phyloP scores from a whole-genome alignment of 495 filamentous ascomycete genomes.

The Hypoxylon fragiforme region DNA sequence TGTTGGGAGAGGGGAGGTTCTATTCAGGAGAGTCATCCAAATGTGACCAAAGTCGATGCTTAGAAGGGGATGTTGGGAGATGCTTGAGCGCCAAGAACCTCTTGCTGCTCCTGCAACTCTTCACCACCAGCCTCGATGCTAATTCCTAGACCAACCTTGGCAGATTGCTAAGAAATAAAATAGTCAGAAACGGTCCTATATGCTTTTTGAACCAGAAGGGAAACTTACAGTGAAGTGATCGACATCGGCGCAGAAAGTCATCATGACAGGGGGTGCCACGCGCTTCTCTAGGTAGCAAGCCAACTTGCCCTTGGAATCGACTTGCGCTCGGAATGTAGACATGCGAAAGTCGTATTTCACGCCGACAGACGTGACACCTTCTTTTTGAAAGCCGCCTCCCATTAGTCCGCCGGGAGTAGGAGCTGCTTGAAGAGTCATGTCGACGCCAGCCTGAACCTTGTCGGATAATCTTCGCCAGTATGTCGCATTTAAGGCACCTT shows the following conservation, averaged over 20 bases:
- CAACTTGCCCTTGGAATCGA: slow-evolving; percentile 92
- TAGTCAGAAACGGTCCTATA: slow-evolving; percentile 26
- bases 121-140: slow-evolving; percentile 89
- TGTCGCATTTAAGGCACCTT: slow-evolving; percentile 83
- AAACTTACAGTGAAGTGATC: slow-evolving; percentile 88
- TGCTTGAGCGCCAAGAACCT: slow-evolving; percentile 53
- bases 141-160: slow-evolving; percentile 92
- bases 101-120: slow-evolving; percentile 90
- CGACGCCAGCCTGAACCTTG: slow-evolving; percentile 92
- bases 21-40: slow-evolving; percentile 24
- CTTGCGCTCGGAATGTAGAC: slow-evolving; percentile 90
- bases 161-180: slow-evolving; percentile 70
- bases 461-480: slow-evolving; percentile 97
- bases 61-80: slow-evolving; percentile 62
- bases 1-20: slow-evolving; percentile 34
- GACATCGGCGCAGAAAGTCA: slow-evolving; percentile 96
- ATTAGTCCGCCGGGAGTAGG: slow-evolving; percentile 65
- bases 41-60: slow-evolving; percentile 28
- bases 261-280: slow-evolving; percentile 81
- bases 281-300: slow-evolving; percentile 93
- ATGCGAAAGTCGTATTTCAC: slow-evolving; percentile 98
- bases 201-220: neutral
- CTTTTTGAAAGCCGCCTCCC: slow-evolving; percentile 73
- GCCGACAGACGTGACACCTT: slow-evolving; percentile 87
- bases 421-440: slow-evolving; percentile 84